Evolutionary conservation across 2,329 filamentous ascomycete genomes (phyloP).

Genomic region (Metarhizium album): DNA sequence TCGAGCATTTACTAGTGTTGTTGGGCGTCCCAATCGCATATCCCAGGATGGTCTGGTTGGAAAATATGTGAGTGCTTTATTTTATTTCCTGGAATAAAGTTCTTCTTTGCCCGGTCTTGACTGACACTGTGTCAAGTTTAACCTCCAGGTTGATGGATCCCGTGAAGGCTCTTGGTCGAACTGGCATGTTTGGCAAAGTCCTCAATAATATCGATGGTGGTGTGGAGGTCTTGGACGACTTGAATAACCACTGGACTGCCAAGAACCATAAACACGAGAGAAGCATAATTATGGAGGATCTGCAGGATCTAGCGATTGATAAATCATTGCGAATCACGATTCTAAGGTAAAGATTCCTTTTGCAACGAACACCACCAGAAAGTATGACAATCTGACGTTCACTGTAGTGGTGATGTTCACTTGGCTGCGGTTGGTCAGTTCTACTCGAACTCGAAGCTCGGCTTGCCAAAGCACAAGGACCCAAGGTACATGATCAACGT

Average conservation of each 20-base stretch:
- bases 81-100: background rate
- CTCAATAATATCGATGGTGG: slow-evolving; percentile 87
- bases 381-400: background rate
- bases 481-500: slow-evolving; percentile 96
- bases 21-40: slow-evolving; percentile 78
- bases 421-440: slow-evolving; percentile 89
- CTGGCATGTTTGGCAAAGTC: slow-evolving; percentile 67
- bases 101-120: slow-evolving; percentile 17
- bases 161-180: slow-evolving; percentile 76
- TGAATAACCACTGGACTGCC: slow-evolving; percentile 96
- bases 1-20: slow-evolving; percentile 81
- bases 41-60: slow-evolving; percentile 60
- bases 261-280: slow-evolving; percentile 90
- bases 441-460: slow-evolving; percentile 78
- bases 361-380: background rate
- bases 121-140: slow-evolving; percentile 36
- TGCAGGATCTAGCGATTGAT: slow-evolving; percentile 87
- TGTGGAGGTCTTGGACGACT: slow-evolving; percentile 80
- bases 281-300: slow-evolving; percentile 73
- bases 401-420: slow-evolving; percentile 74
- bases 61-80: slow-evolving; percentile 48
- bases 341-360: slow-evolving; percentile 45
- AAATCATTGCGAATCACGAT: slow-evolving; percentile 89
- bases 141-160: slow-evolving; percentile 82
- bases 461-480: slow-evolving; percentile 75